Percentiles rank a stretch among this genome's conserved stretches.
phyloP scores from a whole-genome alignment of 2,329 filamentous ascomycete genomes.

The Xylariaceae sp. region DNA sequence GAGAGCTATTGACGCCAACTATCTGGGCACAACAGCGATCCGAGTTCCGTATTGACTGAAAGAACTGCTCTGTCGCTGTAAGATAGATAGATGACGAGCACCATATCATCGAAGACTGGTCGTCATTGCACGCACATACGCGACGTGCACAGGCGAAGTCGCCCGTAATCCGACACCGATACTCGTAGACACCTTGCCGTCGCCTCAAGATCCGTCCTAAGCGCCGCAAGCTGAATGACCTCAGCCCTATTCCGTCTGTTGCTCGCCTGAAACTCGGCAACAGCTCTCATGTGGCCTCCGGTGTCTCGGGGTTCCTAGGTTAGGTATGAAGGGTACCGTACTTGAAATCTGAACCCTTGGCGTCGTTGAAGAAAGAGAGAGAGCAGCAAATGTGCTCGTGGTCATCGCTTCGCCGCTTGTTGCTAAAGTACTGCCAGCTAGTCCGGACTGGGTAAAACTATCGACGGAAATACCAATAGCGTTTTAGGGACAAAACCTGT shows the following conservation, averaged over 20 bases:
- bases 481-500: background rate
- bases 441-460: slow-evolving; percentile 5
- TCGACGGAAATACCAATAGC: slow-evolving; percentile 5
- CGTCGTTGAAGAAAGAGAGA: too few species aligned
- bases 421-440: too few species aligned
- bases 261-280: background rate
- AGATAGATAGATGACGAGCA: background rate
- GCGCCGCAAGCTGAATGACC: background rate
- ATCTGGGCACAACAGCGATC: background rate
- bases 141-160: too few species aligned
- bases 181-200: too few species aligned
- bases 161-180: too few species aligned
- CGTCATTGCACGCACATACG: too few species aligned
- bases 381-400: background rate
- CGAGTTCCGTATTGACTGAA: too few species aligned
- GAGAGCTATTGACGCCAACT: background rate
- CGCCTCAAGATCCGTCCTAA: too few species aligned
- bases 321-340: too few species aligned
- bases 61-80: too few species aligned
- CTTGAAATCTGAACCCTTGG: too few species aligned
- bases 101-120: too few species aligned
- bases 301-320: background rate
- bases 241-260: background rate
- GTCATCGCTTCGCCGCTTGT: background rate
- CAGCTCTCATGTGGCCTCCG: background rate